Percentiles rank a stretch among this genome's conserved stretches.
These are phyloP conservation scores for Lodderomyces orthopsilosis DNA, from an alignment of 1,139 yeast genomes.

Conservation along the genomic window DNA sequence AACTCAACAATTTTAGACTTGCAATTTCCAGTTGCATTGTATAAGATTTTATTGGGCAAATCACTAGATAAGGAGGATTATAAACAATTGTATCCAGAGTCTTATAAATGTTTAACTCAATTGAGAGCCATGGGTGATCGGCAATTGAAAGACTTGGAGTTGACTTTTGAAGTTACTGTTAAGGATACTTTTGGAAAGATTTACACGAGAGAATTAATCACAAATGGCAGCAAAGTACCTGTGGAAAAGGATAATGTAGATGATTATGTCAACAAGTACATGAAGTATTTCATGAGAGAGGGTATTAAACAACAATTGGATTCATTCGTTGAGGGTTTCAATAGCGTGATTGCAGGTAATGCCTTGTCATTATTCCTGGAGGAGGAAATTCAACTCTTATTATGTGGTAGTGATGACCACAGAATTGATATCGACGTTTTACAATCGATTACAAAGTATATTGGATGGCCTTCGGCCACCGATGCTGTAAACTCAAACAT, in stretches of 20 bases:
- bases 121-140: slow-evolving; percentile 42
- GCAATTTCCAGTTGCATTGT: slow-evolving; percentile 70
- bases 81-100: slow-evolving; percentile 61
- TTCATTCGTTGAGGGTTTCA: slow-evolving; percentile 68
- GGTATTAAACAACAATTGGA: slow-evolving; percentile 53
- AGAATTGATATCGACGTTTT: slow-evolving; percentile 66
- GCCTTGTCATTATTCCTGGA: slow-evolving; percentile 76
- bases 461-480: slow-evolving; percentile 48
- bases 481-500: slow-evolving; percentile 37
- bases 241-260: slow-evolving; percentile 60
- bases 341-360: slow-evolving; percentile 74
- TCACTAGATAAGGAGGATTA: slow-evolving; percentile 63
- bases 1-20: slow-evolving; percentile 85
- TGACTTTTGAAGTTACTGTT: slow-evolving; percentile 40
- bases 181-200: slow-evolving; percentile 37
- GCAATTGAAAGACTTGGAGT: slow-evolving; percentile 29
- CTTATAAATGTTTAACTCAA: slow-evolving; percentile 56
- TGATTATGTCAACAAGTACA: slow-evolving; percentile 61
- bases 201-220: slow-evolving; percentile 48
- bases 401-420: slow-evolving; percentile 73
- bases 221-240: slow-evolving; percentile 49
- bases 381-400: slow-evolving; percentile 72
- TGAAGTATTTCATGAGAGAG: slow-evolving; percentile 55
- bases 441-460: slow-evolving; percentile 69
- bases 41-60: slow-evolving; percentile 65